phyloP scores from a whole-genome alignment of 495 filamentous ascomycete species.

The Margaritispora aquatica region DNA sequence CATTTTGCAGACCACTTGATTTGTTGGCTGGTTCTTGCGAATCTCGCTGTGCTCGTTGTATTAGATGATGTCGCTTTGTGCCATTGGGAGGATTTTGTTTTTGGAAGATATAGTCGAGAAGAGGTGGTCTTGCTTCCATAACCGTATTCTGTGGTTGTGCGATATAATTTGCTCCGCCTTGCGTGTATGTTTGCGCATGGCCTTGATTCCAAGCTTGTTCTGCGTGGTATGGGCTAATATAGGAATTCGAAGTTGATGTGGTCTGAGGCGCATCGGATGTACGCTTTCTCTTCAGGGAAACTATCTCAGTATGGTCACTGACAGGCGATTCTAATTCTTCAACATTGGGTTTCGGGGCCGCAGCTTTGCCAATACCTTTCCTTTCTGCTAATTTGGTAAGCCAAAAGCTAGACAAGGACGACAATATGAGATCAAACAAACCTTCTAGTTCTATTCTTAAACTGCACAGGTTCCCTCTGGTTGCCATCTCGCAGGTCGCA shows the following conservation, averaged over 20 bases:
- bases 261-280: not conserved
- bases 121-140: not conserved
- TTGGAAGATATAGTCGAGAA: slow-evolving; percentile 3
- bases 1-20: not conserved
- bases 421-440: not conserved
- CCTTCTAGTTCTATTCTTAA: slow-evolving; percentile 7
- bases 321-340: not conserved
- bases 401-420: not conserved
- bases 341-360: not conserved
- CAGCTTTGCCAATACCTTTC: not conserved
- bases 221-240: not conserved
- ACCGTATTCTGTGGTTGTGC: not conserved
- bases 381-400: not conserved
- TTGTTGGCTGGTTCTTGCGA: not conserved
- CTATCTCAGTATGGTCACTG: not conserved
- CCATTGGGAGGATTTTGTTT: slow-evolving; percentile 7
- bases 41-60: not conserved
- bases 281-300: slow-evolving; percentile 1
- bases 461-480: slow-evolving; percentile 18
- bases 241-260: not conserved
- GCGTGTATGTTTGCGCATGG: not conserved
- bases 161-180: not conserved
- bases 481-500: slow-evolving; percentile 20
- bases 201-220: not conserved
- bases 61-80: slow-evolving; percentile 7